These are phyloP conservation scores for Grosmannia clavigera DNA, from an alignment of 2,329 filamentous ascomycete species.

Conservation along the genomic window DNA sequence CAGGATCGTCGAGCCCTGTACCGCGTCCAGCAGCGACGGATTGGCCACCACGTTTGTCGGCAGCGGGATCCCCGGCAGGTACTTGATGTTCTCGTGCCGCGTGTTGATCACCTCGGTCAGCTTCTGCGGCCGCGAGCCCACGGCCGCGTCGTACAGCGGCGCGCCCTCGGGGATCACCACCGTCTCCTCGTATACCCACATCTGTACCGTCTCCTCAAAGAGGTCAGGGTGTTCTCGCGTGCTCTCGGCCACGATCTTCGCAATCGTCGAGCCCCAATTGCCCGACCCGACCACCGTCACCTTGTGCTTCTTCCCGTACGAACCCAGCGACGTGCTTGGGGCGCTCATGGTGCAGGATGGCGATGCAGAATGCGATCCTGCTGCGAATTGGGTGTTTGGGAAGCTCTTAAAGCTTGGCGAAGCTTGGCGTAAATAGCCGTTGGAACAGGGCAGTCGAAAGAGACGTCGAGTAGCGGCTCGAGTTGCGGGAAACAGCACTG, in stretches of 20 bases:
- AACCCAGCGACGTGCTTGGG: constrained; percentile 22
- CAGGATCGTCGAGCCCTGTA: constrained; percentile 74
- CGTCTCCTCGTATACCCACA: constrained; percentile 98
- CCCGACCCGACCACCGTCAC: constrained; percentile 90
- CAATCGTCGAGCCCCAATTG: constrained; percentile 97
- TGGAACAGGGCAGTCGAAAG: background rate
- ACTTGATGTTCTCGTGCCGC: constrained; percentile 94
- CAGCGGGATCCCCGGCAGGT: constrained; percentile 77
- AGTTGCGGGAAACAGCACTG: background rate
- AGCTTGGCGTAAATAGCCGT: background rate
- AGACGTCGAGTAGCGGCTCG: background rate
- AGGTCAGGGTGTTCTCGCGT: constrained; percentile 62
- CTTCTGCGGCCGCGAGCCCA: constrained; percentile 61
- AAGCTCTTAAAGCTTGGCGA: background rate
- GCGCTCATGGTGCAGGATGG: background rate
- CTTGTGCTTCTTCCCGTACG: constrained; percentile 66
- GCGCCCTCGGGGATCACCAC: constrained; percentile 61
- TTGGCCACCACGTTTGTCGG: constrained; percentile 78
- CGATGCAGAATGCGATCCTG: background rate
- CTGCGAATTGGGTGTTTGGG: background rate
- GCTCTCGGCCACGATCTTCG: constrained; percentile 95
- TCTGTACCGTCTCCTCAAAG: constrained; percentile 83
- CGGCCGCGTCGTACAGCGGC: constrained; percentile 54
- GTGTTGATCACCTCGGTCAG: constrained; percentile 85
- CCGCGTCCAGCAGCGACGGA: constrained; percentile 66